Conservation (phyloP, 1,139 yeast species). For the Scheffersomyces quercinus region DNA sequence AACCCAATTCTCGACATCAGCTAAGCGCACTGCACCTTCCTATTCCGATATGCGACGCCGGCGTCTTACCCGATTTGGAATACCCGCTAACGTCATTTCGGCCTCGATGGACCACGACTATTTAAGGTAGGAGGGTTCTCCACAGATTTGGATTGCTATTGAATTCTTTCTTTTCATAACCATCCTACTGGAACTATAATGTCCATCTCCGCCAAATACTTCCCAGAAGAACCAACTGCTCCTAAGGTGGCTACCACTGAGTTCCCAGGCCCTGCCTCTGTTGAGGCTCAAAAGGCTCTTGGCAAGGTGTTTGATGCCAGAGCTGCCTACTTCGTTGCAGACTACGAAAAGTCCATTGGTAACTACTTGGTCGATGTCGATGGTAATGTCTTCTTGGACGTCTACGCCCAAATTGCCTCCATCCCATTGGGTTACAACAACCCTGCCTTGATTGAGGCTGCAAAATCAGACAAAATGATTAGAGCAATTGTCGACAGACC, state of each 20-base stretch:
- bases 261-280: conserved; percentile 67
- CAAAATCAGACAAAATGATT: conserved; percentile 63
- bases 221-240: conserved; percentile 65
- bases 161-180: too few relatives aligned
- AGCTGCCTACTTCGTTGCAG: conserved; percentile 68
- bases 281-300: conserved; percentile 46
- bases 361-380: conserved; percentile 74
- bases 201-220: conserved; percentile 55
- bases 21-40: too few relatives aligned
- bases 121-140: too few relatives aligned
- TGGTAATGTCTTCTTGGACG: conserved; percentile 67
- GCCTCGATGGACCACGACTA: too few relatives aligned
- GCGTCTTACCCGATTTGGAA: conserved; percentile 10
- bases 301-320: conserved; percentile 61
- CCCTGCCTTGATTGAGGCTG: conserved; percentile 63
- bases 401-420: conserved; percentile 77
- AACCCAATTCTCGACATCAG: too few relatives aligned
- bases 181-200: conserved; percentile 11
- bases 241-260: conserved; percentile 53
- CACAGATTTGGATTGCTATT: too few relatives aligned
- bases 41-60: not conserved
- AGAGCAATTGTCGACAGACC: conserved; percentile 75
- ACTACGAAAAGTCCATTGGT: conserved; percentile 67
- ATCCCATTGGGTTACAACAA: conserved; percentile 80
- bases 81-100: too few relatives aligned